A percentile compares a stretch with the other conserved stretches of the same genome.
phyloP scores from a whole-genome alignment of 257 asterid species.

The Lantana camara region DNA sequence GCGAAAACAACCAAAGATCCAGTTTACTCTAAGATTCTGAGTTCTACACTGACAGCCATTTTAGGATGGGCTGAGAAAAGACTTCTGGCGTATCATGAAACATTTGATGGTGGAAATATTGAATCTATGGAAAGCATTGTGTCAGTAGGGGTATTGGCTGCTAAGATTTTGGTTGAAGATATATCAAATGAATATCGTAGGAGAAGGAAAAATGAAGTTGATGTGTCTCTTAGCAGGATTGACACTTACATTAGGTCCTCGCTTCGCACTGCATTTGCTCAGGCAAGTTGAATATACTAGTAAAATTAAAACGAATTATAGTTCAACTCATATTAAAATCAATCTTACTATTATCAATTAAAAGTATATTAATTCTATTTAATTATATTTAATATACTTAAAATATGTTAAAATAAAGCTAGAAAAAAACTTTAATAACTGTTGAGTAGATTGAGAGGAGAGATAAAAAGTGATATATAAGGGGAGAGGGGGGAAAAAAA shows the following conservation, averaged over 20 bases:
- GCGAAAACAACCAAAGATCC: constrained; percentile 82
- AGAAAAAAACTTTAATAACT: too few species aligned
- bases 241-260: constrained; percentile 97
- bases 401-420: too few species aligned
- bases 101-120: constrained; percentile 71
- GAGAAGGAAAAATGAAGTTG: constrained; percentile 86
- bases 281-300: constrained; percentile 65
- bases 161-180: constrained; percentile 91
- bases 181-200: constrained; percentile 94
- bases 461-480: too few species aligned
- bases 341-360: too few species aligned
- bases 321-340: too few species aligned
- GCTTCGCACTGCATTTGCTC: constrained; percentile 98
- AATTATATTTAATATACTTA: too few species aligned
- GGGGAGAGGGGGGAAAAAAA: too few species aligned
- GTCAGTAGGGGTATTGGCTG: constrained; percentile 85
- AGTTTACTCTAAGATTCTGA: constrained; percentile 68
- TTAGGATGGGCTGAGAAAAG: constrained; percentile 99
- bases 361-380: too few species aligned
- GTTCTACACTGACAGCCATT: constrained; percentile 86
- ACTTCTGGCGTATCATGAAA: constrained; percentile 95
- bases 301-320: constrained; percentile 18
- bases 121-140: constrained; percentile 90
- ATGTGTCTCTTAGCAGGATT: constrained; percentile 88
- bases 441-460: too few species aligned